These are phyloP conservation scores for Zizania palustris DNA, from an alignment of 202 grass and related monocot genomes.

Conservation along the genomic window DNA sequence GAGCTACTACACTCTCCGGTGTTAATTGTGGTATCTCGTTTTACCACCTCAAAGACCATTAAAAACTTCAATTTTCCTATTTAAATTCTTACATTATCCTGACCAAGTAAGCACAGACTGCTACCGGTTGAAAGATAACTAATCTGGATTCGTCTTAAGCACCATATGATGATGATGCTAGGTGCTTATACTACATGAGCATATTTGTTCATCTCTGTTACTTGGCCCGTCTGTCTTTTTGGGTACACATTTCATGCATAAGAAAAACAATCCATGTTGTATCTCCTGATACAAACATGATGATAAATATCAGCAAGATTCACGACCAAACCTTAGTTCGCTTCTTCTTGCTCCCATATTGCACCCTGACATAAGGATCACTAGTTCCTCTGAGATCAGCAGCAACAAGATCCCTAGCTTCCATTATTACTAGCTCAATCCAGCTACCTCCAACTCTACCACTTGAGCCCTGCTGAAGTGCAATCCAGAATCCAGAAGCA, in stretches of 20 bases:
- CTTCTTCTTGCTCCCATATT: slow-evolving; percentile 92
- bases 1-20: not conserved
- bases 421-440: slow-evolving; percentile 82
- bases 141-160: slow-evolving; percentile 7
- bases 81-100: slow-evolving; percentile 1
- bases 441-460: slow-evolving; percentile 59
- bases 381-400: slow-evolving; percentile 98
- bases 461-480: slow-evolving; percentile 57
- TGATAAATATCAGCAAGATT: not conserved
- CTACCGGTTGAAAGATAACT: not conserved
- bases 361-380: slow-evolving; percentile 91
- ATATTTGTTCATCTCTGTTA: slow-evolving; percentile 7
- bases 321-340: slow-evolving; percentile 70
- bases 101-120: not conserved
- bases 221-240: not conserved
- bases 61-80: not conserved
- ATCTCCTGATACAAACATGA: not conserved
- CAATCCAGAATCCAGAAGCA: slow-evolving; percentile 10
- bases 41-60: not conserved
- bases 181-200: not conserved
- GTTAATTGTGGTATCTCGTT: not conserved
- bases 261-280: not conserved
- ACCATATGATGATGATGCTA: not conserved
- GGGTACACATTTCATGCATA: not conserved
- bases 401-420: slow-evolving; percentile 89